phyloP scores from a whole-genome alignment of 139 green algal genomes.

The Haematococcus lacustris region DNA sequence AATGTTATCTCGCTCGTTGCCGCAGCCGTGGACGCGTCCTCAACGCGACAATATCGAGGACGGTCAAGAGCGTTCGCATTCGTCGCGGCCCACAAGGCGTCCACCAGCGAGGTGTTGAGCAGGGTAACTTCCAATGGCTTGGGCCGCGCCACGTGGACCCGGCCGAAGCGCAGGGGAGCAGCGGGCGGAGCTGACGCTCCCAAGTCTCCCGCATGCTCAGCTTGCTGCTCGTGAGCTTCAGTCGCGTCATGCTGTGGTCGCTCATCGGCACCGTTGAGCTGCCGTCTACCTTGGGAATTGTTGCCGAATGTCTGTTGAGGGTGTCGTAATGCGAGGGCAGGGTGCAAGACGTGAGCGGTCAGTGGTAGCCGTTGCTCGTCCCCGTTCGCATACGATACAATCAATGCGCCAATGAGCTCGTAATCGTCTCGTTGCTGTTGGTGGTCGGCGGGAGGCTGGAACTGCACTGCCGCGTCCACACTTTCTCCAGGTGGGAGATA shows the following conservation, averaged over 20 bases:
- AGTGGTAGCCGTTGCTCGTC: constrained; percentile 29
- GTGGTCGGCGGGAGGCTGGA: constrained; percentile 4
- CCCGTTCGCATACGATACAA: constrained; percentile 22
- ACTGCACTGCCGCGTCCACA: constrained; percentile 31
- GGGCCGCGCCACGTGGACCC: constrained; percentile 27
- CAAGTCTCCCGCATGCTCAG: too few relatives aligned
- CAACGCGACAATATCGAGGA: not conserved
- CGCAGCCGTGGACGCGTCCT: not conserved
- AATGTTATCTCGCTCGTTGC: constrained; percentile 6
- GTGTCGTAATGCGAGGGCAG: constrained; percentile 16
- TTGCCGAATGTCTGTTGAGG: too few relatives aligned
- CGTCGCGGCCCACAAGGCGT: constrained; percentile 29
- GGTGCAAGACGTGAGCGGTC: constrained; percentile 23
- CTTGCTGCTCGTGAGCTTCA: too few relatives aligned
- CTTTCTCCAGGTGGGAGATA: constrained; percentile 26
- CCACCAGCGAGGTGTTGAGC: constrained; percentile 36
- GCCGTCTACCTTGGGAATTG: too few relatives aligned
- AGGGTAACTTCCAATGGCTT: constrained; percentile 27
- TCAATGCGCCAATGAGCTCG: constrained; percentile 7
- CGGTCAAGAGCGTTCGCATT: not conserved
- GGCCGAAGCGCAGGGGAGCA: constrained; percentile 15
- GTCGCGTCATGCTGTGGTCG: too few relatives aligned
- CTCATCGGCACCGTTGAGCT: too few relatives aligned
- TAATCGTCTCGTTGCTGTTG: constrained; percentile 15
- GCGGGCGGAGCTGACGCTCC: too few relatives aligned